Conservation (phyloP, 768 basidiomycete genomes). For the Paxillus ammoniavirescens region DNA sequence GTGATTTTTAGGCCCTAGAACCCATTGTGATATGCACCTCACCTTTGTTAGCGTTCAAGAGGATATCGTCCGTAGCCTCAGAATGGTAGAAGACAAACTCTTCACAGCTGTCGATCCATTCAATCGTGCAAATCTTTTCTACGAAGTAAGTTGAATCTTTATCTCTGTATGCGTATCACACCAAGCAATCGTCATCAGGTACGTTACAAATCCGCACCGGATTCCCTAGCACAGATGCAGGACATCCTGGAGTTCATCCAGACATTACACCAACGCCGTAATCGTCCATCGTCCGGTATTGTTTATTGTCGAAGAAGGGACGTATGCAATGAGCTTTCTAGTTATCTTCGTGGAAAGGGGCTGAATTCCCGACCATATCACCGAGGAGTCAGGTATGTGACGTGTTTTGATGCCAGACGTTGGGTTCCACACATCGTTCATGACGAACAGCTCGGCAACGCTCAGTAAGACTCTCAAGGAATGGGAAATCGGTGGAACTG, state of each 20-base stretch:
- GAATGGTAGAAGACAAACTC: constrained; percentile 54
- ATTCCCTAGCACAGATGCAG: constrained; percentile 54
- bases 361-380: constrained; percentile 73
- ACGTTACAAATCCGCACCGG: constrained; percentile 56
- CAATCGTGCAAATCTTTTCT: constrained; percentile 77
- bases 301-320: constrained; percentile 72
- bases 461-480: constrained; percentile 57
- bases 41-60: constrained; percentile 55
- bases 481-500: constrained; percentile 56
- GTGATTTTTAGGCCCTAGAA: constrained; percentile 32
- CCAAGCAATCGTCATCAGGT: constrained; percentile 40
- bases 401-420: neutral
- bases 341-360: constrained; percentile 63
- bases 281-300: constrained; percentile 64
- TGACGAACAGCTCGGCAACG: constrained; percentile 36
- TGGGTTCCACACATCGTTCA: neutral
- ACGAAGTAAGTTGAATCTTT: constrained; percentile 52
- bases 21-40: constrained; percentile 4
- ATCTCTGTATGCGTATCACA: neutral
- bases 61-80: constrained; percentile 69
- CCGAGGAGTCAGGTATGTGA: constrained; percentile 56
- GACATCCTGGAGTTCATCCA: constrained; percentile 68
- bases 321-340: constrained; percentile 66
- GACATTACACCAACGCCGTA: constrained; percentile 57
- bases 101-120: constrained; percentile 74